Evolutionary conservation across 2,329 filamentous ascomycete species (phyloP).

Genomic region (Talaromyces verruculosus): DNA sequence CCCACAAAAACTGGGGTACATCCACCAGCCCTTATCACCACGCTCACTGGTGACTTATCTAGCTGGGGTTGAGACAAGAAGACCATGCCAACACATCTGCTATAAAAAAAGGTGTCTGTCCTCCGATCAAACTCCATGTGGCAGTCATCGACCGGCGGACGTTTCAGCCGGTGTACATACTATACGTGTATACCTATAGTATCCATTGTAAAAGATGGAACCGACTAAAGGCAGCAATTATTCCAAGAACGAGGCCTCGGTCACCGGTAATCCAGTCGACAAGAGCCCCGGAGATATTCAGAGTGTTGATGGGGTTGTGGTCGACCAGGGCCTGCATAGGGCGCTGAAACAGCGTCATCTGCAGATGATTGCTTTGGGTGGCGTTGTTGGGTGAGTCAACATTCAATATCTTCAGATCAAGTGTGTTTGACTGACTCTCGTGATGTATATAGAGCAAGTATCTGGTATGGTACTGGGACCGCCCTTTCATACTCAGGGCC

Average conservation of each 20-base stretch:
- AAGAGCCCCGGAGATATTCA: slow-evolving; percentile 10
- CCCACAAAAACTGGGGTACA: slow-evolving; percentile 16
- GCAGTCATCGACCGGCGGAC: background rate
- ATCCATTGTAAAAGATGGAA: background rate
- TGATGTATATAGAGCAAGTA: slow-evolving; percentile 16
- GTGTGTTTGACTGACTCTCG: background rate
- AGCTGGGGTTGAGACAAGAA: slow-evolving; percentile 4
- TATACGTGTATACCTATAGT: background rate
- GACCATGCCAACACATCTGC: background rate
- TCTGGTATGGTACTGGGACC: slow-evolving; percentile 20
- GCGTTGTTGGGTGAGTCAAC: slow-evolving; percentile 13
- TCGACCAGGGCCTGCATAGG: slow-evolving; percentile 18
- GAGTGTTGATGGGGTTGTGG: slow-evolving; percentile 3
- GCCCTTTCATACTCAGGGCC: slow-evolving; percentile 19
- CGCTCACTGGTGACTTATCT: background rate
- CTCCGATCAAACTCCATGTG: background rate
- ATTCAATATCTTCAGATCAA: background rate
- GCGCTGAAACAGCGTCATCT: slow-evolving; percentile 17
- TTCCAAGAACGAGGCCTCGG: slow-evolving; percentile 5
- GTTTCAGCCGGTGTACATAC: slow-evolving; percentile 3
- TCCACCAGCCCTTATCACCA: slow-evolving; percentile 8
- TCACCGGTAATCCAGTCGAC: background rate
- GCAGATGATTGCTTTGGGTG: slow-evolving; percentile 20
- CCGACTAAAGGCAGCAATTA: background rate
- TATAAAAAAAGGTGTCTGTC: slow-evolving; percentile 9